These are phyloP conservation scores for Termitomyces sp. DNA, from an alignment of 768 basidiomycete genomes.

Conservation along the genomic window DNA sequence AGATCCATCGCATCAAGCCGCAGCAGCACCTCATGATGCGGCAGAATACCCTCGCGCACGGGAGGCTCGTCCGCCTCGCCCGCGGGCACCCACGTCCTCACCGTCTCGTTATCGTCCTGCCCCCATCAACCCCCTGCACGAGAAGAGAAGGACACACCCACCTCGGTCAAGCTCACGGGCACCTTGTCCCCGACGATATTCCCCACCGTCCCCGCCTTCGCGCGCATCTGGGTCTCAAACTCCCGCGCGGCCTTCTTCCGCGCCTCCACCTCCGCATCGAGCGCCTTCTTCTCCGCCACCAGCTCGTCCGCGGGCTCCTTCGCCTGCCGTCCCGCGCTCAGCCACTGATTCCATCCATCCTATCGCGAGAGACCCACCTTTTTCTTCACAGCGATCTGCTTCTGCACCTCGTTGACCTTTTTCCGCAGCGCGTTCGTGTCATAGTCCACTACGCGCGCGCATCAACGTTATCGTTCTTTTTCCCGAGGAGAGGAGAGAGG, in stretches of 20 bases:
- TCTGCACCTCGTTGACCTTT: conserved; percentile 86
- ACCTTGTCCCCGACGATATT: conserved; percentile 89
- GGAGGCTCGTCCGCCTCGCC: conserved; percentile 69
- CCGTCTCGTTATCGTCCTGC: conserved; percentile 90
- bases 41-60: conserved; percentile 71
- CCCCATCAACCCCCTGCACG: too few species aligned
- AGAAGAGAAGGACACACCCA: too few species aligned
- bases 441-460: too few species aligned
- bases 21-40: conserved; percentile 96
- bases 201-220: conserved; percentile 77
- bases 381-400: conserved; percentile 90
- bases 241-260: conserved; percentile 75
- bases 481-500: too few species aligned
- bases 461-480: too few species aligned
- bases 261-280: conserved; percentile 75
- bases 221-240: conserved; percentile 71
- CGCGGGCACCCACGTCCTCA: conserved; percentile 83
- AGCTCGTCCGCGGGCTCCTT: conserved; percentile 90
- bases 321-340: too few species aligned
- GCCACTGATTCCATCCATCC: too few species aligned
- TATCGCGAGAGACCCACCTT: too few species aligned
- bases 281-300: conserved; percentile 73
- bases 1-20: conserved; percentile 95
- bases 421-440: conserved; percentile 75
- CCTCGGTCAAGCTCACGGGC: conserved; percentile 86